Evolutionary conservation across 108 stramenopile genomes (phyloP).

Genomic region (Nitzschia sp.): DNA sequence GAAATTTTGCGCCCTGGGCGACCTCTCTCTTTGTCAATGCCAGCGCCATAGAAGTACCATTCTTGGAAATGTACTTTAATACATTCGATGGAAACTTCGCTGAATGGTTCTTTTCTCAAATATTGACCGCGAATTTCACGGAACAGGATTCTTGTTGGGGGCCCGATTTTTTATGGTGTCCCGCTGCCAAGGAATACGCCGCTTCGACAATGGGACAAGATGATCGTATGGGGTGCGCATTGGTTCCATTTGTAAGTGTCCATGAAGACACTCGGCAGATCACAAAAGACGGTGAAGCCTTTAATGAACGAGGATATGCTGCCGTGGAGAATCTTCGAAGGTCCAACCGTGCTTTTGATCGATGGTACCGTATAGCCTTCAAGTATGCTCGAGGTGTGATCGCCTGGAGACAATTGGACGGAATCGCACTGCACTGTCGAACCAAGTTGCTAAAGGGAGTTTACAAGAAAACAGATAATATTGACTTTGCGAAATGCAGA

Average conservation of each 20-base stretch:
- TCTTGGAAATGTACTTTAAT: conserved; percentile 28
- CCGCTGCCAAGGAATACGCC: conserved; percentile 9
- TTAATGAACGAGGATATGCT: conserved; percentile 6
- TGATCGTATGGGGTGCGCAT: neutral
- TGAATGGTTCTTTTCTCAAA: conserved; percentile 22
- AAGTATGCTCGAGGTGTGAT: conserved; percentile 15
- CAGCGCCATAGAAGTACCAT: conserved; percentile 5
- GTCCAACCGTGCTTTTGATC: neutral
- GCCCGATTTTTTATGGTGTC: conserved; percentile 22
- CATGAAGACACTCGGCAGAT: conserved; percentile 19
- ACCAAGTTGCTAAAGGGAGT: neutral
- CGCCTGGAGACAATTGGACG: conserved; percentile 11
- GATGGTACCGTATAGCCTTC: conserved; percentile 1
- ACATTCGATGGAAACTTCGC: conserved; percentile 26
- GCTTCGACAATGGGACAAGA: neutral
- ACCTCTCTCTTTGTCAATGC: neutral
- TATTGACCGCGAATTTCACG: conserved; percentile 6
- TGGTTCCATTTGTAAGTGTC: conserved; percentile 14
- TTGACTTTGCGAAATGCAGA: neutral
- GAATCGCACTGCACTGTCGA: conserved; percentile 7
- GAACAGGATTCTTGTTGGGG: conserved; percentile 21
- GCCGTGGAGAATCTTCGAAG: neutral
- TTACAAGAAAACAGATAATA: neutral
- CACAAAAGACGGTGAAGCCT: conserved; percentile 12
- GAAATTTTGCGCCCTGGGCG: neutral